phyloP scores from a whole-genome alignment of 306 rosid genomes.

The Quercus suber region DNA sequence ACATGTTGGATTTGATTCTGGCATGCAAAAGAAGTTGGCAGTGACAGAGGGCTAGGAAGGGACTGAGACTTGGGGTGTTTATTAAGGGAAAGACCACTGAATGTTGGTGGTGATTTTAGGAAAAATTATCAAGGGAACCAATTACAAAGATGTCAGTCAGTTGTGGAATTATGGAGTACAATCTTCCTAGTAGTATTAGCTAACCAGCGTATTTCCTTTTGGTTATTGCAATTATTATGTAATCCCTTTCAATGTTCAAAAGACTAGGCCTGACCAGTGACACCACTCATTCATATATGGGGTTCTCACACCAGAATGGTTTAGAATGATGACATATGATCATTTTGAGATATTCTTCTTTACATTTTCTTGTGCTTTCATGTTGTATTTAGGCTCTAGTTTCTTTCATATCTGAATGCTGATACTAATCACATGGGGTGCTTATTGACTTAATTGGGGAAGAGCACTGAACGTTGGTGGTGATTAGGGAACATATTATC shows the following conservation, averaged over 20 bases:
- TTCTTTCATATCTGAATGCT: not conserved
- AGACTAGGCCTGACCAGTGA: not conserved
- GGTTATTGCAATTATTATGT: not conserved
- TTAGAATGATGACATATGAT: not conserved
- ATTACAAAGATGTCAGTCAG: not conserved
- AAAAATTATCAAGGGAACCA: not conserved
- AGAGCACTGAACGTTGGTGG: too few species aligned
- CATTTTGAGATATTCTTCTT: not conserved
- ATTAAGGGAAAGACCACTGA: not conserved
- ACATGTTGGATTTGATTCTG: not conserved
- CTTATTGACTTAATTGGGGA: too few species aligned
- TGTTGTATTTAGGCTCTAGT: not conserved
- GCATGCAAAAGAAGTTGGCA: not conserved
- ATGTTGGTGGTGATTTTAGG: not conserved
- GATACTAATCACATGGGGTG: too few species aligned
- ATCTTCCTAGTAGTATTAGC: not conserved
- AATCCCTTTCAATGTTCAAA: not conserved
- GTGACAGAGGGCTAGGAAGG: not conserved
- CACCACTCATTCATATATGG: not conserved
- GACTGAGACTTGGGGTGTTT: not conserved
- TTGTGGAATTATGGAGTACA: not conserved
- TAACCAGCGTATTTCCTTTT: not conserved
- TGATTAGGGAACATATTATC: too few species aligned
- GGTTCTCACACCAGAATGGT: not conserved
- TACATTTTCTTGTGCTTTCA: not conserved